Conservation (phyloP, 164 flowering plant genomes). For the Buxus sempervirens region DNA sequence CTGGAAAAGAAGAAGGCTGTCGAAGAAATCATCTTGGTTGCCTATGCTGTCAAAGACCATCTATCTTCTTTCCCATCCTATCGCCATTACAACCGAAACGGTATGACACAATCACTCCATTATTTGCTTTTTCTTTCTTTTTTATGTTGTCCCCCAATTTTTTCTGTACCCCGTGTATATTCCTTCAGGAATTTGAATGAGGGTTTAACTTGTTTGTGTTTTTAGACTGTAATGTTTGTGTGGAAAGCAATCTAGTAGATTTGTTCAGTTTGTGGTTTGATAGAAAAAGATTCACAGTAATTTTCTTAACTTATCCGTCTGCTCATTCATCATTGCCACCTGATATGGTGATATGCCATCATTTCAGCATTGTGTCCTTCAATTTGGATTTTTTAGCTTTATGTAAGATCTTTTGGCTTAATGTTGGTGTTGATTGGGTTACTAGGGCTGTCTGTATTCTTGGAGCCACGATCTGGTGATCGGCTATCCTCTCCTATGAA, state of each 20-base stretch:
- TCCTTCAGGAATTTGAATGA: too few relatives aligned
- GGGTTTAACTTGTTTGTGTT: neutral
- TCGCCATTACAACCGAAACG: constrained; percentile 41
- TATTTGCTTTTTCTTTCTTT: neutral
- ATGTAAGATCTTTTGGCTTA: neutral
- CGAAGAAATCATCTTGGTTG: constrained; percentile 51
- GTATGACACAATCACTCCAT: constrained; percentile 23
- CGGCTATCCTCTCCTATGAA: constrained; percentile 54
- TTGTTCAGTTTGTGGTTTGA: too few relatives aligned
- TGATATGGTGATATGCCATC: too few relatives aligned
- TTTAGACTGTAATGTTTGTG: too few relatives aligned
- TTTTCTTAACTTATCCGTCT: neutral
- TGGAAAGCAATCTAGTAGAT: too few relatives aligned
- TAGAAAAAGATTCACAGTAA: neutral
- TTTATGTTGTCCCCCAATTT: neutral
- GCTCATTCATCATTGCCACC: neutral
- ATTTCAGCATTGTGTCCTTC: too few relatives aligned
- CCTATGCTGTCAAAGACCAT: constrained; percentile 48
- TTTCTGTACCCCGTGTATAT: neutral
- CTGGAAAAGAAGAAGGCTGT: constrained; percentile 66
- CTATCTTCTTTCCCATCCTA: constrained; percentile 52
- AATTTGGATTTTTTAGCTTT: neutral
- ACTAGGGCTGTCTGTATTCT: constrained; percentile 53
- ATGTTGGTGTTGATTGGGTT: constrained; percentile 9
- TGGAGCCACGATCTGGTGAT: constrained; percentile 72